Evolutionary conservation across 2,329 filamentous ascomycete genomes (phyloP).

Genomic region (Cladorrhinum sp.): DNA sequence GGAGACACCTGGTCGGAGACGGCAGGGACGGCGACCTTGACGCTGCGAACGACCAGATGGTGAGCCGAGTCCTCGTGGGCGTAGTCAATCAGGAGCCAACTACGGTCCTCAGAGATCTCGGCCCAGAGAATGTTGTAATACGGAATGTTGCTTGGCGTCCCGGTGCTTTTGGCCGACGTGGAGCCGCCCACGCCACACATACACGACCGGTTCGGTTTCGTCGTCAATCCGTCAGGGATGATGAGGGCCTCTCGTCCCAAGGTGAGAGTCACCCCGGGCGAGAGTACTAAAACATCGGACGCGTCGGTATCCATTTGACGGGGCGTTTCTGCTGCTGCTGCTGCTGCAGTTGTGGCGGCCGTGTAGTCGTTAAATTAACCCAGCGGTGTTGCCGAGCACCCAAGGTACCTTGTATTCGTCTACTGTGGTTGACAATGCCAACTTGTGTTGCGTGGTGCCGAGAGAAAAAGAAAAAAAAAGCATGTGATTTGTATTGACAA

Average conservation of each 20-base stretch:
- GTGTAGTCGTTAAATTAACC: background rate
- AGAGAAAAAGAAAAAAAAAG: background rate
- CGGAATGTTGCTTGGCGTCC: constrained; percentile 50
- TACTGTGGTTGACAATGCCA: too few species aligned
- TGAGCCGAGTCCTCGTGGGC: constrained; percentile 19
- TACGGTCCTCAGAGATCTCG: constrained; percentile 22
- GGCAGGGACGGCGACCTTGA: constrained; percentile 22
- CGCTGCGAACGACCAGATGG: constrained; percentile 16
- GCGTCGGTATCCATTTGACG: background rate
- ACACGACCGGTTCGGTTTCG: constrained; percentile 22
- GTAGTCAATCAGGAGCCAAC: constrained; percentile 24
- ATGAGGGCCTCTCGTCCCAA: constrained; percentile 22
- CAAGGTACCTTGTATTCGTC: too few species aligned
- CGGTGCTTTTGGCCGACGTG: constrained; percentile 9
- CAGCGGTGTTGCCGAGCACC: background rate
- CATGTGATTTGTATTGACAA: background rate
- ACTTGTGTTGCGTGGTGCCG: background rate
- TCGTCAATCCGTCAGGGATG: constrained; percentile 20
- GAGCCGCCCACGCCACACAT: constrained; percentile 10
- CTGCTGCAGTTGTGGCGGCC: too few species aligned
- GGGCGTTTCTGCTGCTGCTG: too few species aligned
- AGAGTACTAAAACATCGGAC: constrained; percentile 20
- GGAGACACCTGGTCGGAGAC: constrained; percentile 9
- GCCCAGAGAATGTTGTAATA: constrained; percentile 86
- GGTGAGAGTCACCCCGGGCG: constrained; percentile 22